phyloP scores from a whole-genome alignment of 164 flowering plant species.

The Buxus sempervirens region DNA sequence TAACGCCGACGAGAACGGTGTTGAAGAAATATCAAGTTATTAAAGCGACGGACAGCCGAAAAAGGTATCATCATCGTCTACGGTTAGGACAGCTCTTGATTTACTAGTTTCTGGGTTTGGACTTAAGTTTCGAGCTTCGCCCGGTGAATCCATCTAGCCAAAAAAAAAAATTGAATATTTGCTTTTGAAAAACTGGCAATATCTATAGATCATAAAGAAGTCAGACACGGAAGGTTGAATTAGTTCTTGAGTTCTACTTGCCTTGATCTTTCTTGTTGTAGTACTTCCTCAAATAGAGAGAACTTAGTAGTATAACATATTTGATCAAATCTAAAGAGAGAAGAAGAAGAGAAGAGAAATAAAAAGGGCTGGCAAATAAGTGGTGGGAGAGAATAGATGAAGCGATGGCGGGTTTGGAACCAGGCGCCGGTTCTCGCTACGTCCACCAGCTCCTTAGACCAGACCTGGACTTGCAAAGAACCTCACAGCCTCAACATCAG shows the following conservation, averaged over 20 bases:
- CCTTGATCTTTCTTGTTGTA: too few species aligned
- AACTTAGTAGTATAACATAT: too few species aligned
- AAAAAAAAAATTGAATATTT: too few species aligned
- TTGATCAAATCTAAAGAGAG: neutral
- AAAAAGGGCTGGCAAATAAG: conserved; percentile 39
- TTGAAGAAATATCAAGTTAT: neutral
- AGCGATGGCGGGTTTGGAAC: conserved; percentile 42
- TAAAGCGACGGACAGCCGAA: too few species aligned
- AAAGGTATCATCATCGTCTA: too few species aligned
- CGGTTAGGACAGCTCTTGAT: neutral
- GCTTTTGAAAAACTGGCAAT: too few species aligned
- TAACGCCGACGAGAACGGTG: too few species aligned
- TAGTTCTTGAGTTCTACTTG: too few species aligned
- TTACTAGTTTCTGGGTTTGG: neutral
- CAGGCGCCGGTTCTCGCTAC: conserved; percentile 34
- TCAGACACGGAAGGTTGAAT: too few species aligned
- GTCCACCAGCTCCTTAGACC: conserved; percentile 42
- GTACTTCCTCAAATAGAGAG: too few species aligned
- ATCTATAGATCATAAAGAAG: too few species aligned
- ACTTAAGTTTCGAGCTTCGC: neutral
- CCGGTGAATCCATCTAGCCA: too few species aligned
- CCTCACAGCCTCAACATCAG: conserved; percentile 9
- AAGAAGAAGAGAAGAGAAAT: neutral
- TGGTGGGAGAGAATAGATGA: conserved; percentile 49
- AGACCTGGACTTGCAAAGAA: conserved; percentile 29